Evolutionary conservation across 345 rosid species (phyloP), one percentile per base, ranked within the genome.

Genomic region (Salix caprea): DNA sequence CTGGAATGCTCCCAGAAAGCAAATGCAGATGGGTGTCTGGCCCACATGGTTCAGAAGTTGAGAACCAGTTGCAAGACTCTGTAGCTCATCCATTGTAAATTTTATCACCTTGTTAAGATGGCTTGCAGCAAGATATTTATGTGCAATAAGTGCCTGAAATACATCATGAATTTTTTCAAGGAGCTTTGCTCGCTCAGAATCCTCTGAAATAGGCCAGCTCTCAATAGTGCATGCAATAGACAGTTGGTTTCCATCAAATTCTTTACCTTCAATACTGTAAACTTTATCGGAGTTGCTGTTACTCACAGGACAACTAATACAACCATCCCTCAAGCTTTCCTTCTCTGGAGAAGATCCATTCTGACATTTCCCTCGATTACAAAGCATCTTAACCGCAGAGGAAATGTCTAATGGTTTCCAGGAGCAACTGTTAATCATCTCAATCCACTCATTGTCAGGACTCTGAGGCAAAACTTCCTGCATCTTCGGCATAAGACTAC

Each of bases 371-470:
- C 81, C 84, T 86, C 76, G 82, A 80, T 77, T 82, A 61, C 81
- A 82, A 56, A 89, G 85, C 89, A 96, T 84, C 80, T 90, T 85
- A 76, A 82, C 74, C 0, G 90, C 83, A 42, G 92, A 90, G 71
- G 89, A 84, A 78, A 91, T 78, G 87, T 96, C 99, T 73, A 93
- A 72, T 7, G 99, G 98, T 84, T 90, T 91, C 99, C 98, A 93
- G 74, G 91, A 82, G 75, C 83, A 85, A 70, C 75, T 92, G 61
- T 86, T 82, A 76, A 93, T 88, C 97, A 91, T 87, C 72, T 92
- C 95, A 77, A 74, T 82, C 91, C 94, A 91, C 79, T 90, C 90
- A 74, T 54, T 84, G 46, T 91, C 90, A 73, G 90, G 74, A 81
- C 84, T 82, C 76, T 88, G 94, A 28, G 99, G 99, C 84, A 93